Base-by-base conservation (phyloP, 2,329 filamentous ascomycete genomes). In the Ilyonectria robusta region DNA sequence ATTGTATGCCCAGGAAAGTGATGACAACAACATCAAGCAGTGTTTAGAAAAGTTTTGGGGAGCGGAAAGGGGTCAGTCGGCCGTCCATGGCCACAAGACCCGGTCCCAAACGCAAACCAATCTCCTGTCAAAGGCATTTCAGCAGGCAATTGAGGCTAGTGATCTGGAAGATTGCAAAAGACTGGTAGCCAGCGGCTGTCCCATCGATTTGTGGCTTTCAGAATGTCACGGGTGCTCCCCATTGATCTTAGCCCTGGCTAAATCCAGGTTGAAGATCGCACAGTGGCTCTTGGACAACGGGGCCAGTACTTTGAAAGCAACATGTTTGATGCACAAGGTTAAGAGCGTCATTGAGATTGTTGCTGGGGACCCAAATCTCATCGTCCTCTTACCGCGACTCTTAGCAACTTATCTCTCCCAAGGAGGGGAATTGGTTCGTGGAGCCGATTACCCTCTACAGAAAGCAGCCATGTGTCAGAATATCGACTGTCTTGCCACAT, bases 221-320 rank as follows among this genome's bases (percentile, higher is more conserved):
- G 1, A 4, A 11, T 40, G 37, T 17, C 37, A 40, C n/a, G 47
- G 26, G 19, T 8, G 4, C 17, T 29, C 47, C 37, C 23, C 42
- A n/a, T 6, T 67, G 2, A 15, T 65, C 10, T 4, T 64, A 13
- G 55, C 50, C 6, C 10, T 65, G 35, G 13, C 17, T 10, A 9
- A 11, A 4, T n/a, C 11, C 5, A 46, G 35, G 1, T 0, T n/a
- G 2, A 26, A 7, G 19, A 63, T 69, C 15, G 47, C 31, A 0
- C 1, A 44, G 3, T 46, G 57, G 65, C 46, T 69, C 1, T 26
- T 67, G 0, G 11, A 35, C 1, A 1, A 21, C 59, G 80, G 80
- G 33, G 81, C 79, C 13, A 80, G 81, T 73, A 81, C 26, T 7
- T 13, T 47, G 6, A 48, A 33, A 9, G 37, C 42, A 17, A 15